Conservation (phyloP, 257 asterid species). For the Solanum megistacrolobum region DNA sequence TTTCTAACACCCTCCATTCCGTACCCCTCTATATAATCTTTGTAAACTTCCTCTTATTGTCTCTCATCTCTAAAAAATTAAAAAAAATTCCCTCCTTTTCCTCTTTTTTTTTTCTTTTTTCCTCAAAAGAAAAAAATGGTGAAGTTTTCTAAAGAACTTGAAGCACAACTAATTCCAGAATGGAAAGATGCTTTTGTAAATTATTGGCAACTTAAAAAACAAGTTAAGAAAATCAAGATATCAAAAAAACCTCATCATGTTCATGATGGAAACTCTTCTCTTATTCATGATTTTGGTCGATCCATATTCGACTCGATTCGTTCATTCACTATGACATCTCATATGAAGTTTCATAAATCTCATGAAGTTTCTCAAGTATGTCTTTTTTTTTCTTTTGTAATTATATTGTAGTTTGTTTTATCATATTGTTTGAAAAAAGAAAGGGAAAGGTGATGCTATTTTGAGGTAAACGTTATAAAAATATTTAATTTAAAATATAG, state of each 20-base stretch:
- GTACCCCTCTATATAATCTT: constrained; percentile 28
- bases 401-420: not conserved
- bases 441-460: not conserved
- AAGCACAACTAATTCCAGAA: constrained; percentile 81
- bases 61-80: constrained; percentile 1
- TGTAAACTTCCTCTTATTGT: not conserved
- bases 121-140: constrained; percentile 33
- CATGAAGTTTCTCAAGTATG: constrained; percentile 45
- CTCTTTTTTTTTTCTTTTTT: not conserved
- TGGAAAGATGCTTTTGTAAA: constrained; percentile 85
- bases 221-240: constrained; percentile 53
- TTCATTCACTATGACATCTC: not conserved
- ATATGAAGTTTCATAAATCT: not conserved
- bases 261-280: constrained; percentile 1
- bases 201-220: constrained; percentile 71
- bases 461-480: not conserved
- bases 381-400: not conserved
- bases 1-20: not conserved
- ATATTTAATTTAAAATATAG: not conserved
- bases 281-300: constrained; percentile 26
- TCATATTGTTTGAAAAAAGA: not conserved
- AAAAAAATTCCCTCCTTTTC: not conserved
- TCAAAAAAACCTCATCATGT: constrained; percentile 24
- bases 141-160: constrained; percentile 77
- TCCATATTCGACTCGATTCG: constrained; percentile 52